phyloP scores from a whole-genome alignment of 768 basidiomycete genomes.

The Leccinum incarnatum region DNA sequence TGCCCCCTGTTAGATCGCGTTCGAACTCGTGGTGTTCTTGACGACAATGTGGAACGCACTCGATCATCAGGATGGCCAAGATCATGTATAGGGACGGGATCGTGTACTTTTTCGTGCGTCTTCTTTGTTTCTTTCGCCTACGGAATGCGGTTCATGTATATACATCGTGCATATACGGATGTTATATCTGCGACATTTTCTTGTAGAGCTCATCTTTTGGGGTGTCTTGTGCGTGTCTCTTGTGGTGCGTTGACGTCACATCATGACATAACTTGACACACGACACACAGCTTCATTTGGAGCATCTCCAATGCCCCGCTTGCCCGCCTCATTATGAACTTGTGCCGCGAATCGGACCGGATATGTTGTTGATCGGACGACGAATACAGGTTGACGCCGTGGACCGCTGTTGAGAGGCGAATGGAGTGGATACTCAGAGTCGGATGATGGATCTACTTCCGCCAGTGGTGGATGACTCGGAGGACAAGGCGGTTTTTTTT shows the following conservation, averaged over 20 bases:
- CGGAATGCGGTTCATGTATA: background rate
- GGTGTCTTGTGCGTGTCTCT: slow-evolving; percentile 22
- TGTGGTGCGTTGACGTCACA: background rate
- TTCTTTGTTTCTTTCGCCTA: background rate
- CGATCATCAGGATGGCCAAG: slow-evolving; percentile 23
- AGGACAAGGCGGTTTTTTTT: background rate
- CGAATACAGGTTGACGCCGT: background rate
- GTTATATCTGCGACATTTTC: background rate
- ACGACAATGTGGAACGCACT: slow-evolving; percentile 29
- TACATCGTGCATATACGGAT: background rate
- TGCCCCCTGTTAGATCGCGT: slow-evolving; percentile 21
- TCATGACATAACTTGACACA: background rate
- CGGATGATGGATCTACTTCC: too few species aligned
- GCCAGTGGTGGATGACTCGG: background rate
- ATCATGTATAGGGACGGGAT: slow-evolving; percentile 30
- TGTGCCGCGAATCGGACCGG: slow-evolving; percentile 22
- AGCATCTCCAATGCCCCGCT: slow-evolving; percentile 33
- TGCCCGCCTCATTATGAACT: slow-evolving; percentile 33
- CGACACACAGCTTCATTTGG: slow-evolving; percentile 33
- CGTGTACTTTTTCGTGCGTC: slow-evolving; percentile 28
- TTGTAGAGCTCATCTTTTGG: slow-evolving; percentile 19
- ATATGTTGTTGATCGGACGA: background rate
- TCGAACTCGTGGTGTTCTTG: slow-evolving; percentile 31
- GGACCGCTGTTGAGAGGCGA: slow-evolving; percentile 1
- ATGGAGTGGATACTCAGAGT: background rate